phyloP scores from a whole-genome alignment of 768 basidiomycete species.

The Mycena maculata region DNA sequence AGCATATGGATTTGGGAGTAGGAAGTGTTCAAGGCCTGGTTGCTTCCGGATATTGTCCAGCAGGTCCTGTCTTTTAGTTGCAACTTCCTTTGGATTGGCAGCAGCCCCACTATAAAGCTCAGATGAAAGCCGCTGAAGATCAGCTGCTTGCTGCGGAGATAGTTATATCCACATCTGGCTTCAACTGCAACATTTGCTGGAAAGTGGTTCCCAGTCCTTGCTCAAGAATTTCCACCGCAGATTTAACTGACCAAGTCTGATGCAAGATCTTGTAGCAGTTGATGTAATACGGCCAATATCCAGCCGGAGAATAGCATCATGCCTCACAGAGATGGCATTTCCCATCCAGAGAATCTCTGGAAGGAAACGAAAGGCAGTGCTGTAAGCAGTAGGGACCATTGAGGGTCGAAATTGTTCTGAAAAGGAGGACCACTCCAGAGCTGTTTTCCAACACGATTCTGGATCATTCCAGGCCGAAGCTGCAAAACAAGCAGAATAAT shows the following conservation, averaged over 20 bases:
- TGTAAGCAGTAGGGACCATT: neutral
- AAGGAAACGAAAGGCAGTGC: neutral
- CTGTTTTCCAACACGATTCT: neutral
- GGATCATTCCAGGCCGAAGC: neutral
- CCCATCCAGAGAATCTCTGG: no score
- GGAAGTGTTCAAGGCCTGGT: no score
- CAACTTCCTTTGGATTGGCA: neutral
- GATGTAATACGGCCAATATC: neutral
- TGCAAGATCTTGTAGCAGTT: neutral
- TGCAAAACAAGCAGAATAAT: neutral
- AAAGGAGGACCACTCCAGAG: constrained; percentile 1
- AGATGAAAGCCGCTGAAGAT: neutral
- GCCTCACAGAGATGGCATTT: neutral
- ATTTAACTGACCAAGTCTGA: neutral
- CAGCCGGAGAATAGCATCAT: neutral
- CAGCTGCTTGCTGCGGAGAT: neutral
- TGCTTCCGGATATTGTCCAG: no score
- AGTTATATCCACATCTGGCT: neutral
- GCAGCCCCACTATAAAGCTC: neutral
- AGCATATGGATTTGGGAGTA: constrained; percentile 13
- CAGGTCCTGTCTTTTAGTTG: constrained; percentile 18
- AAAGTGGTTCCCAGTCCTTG: no score
- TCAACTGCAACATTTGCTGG: constrained; percentile 5
- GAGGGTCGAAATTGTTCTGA: neutral
- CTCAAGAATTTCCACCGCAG: constrained; percentile 3